These are phyloP conservation scores for Melastoma candidum DNA, from an alignment of 441 rosid species.

Conservation along the genomic window DNA sequence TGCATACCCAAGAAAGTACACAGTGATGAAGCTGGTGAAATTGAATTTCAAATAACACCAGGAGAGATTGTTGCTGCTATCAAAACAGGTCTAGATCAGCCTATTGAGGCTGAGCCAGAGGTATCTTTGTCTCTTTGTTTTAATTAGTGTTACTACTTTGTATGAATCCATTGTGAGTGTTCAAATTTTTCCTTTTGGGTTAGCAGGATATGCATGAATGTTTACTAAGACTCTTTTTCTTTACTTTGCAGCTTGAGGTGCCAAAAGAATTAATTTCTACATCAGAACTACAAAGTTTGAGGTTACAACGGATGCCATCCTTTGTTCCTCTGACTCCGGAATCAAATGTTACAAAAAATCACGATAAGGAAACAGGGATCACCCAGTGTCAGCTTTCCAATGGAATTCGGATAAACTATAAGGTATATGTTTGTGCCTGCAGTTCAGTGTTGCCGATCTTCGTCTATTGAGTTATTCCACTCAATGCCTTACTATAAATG, in stretches of 20 bases:
- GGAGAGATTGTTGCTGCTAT: conserved; percentile 68
- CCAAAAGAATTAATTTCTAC: conserved; percentile 83
- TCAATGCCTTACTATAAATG: no score
- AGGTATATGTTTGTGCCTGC: conserved; percentile 25
- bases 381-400: conserved; percentile 80
- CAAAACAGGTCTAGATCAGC: conserved; percentile 67
- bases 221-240: conserved; percentile 15
- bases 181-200: conserved; percentile 15
- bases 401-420: conserved; percentile 79
- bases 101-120: conserved; percentile 99
- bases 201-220: conserved; percentile 11
- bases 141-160: no score
- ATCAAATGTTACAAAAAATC: conserved; percentile 38
- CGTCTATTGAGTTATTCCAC: background rate
- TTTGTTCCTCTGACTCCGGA: conserved; percentile 55
- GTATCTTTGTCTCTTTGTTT: conserved; percentile 20
- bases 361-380: conserved; percentile 87
- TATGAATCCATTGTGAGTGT: conserved; percentile 9
- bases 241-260: conserved; percentile 81
- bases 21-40: conserved; percentile 74
- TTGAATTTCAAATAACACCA: conserved; percentile 71
- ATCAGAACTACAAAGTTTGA: conserved; percentile 61
- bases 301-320: conserved; percentile 48
- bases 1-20: conserved; percentile 92
- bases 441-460: conserved; percentile 22